These are phyloP conservation scores for Agaricus blazei DNA, from an alignment of 768 basidiomycete genomes.

Conservation along the genomic window DNA sequence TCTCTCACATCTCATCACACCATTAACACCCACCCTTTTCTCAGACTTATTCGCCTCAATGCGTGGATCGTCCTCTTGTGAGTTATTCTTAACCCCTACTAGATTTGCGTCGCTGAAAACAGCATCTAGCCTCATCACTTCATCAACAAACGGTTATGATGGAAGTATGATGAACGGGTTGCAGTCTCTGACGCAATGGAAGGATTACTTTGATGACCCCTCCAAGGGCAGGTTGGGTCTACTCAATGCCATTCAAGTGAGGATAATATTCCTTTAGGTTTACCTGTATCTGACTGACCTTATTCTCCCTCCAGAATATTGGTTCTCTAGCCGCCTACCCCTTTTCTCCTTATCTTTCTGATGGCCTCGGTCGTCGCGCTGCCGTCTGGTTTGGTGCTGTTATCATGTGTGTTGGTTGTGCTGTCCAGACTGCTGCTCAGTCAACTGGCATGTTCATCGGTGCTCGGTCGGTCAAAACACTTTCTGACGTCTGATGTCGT, in stretches of 20 bases:
- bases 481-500: background rate
- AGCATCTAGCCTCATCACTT: slow-evolving; percentile 56
- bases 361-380: slow-evolving; percentile 62
- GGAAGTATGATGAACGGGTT: slow-evolving; percentile 80
- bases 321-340: slow-evolving; percentile 65
- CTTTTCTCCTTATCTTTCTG: slow-evolving; percentile 67
- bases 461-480: slow-evolving; percentile 45
- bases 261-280: slow-evolving; percentile 14
- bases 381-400: slow-evolving; percentile 63
- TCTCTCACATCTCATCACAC: background rate
- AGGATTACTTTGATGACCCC: slow-evolving; percentile 54
- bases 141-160: slow-evolving; percentile 73
- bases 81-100: slow-evolving; percentile 14
- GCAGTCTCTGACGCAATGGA: slow-evolving; percentile 64
- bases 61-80: slow-evolving; percentile 67
- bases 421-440: slow-evolving; percentile 65
- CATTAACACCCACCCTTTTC: background rate
- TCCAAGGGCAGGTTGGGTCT: slow-evolving; percentile 55
- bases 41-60: slow-evolving; percentile 57
- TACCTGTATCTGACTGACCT: background rate
- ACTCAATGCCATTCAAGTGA: slow-evolving; percentile 70
- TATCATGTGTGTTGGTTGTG: slow-evolving; percentile 68
- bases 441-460: slow-evolving; percentile 78
- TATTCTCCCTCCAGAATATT: slow-evolving; percentile 45
- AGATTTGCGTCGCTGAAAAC: too few relatives aligned